Conservation (phyloP, 2,329 filamentous ascomycete genomes). For the Neophaeococcomyces mojaviensis region DNA sequence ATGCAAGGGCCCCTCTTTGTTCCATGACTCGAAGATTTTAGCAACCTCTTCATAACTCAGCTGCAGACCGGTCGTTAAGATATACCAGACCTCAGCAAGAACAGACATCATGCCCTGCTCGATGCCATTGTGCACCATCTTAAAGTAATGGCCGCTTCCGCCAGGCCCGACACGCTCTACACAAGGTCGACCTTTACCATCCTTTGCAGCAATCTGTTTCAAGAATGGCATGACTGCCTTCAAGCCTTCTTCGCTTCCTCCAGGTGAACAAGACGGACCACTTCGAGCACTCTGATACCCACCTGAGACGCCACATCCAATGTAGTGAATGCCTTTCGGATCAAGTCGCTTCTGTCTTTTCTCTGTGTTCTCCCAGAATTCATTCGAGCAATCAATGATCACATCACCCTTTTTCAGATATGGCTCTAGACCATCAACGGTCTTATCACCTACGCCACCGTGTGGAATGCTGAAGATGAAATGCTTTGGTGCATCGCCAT, state of each 20-base stretch:
- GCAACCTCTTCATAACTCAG: conserved; percentile 56
- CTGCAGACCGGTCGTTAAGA: conserved; percentile 52
- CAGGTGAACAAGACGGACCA: conserved; percentile 61
- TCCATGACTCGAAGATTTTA: conserved; percentile 54
- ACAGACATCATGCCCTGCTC: conserved; percentile 63
- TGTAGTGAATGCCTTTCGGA: conserved; percentile 53
- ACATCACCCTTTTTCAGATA: conserved; percentile 55
- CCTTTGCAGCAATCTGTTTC: conserved; percentile 55
- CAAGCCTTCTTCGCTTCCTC: conserved; percentile 51
- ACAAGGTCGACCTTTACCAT: conserved; percentile 50
- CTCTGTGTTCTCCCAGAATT: conserved; percentile 59
- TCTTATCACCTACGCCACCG: conserved; percentile 33
- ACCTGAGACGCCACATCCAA: conserved; percentile 62
- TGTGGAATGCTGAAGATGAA: conserved; percentile 49
- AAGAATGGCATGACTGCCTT: conserved; percentile 55
- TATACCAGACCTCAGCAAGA: conserved; percentile 57
- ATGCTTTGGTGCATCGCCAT: conserved; percentile 34
- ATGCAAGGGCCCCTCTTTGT: conserved; percentile 37
- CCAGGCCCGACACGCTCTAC: conserved; percentile 54
- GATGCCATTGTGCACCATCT: conserved; percentile 70
- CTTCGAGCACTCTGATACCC: conserved; percentile 61
- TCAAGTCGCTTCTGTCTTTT: conserved; percentile 52
- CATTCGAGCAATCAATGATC: conserved; percentile 62
- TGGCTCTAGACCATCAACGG: conserved; percentile 26
- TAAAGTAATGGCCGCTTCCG: conserved; percentile 63